Percentiles rank a stretch among this genome's conserved stretches.
phyloP scores from a whole-genome alignment of 2,329 filamentous ascomycete genomes.

The Coleophoma crateriformis region DNA sequence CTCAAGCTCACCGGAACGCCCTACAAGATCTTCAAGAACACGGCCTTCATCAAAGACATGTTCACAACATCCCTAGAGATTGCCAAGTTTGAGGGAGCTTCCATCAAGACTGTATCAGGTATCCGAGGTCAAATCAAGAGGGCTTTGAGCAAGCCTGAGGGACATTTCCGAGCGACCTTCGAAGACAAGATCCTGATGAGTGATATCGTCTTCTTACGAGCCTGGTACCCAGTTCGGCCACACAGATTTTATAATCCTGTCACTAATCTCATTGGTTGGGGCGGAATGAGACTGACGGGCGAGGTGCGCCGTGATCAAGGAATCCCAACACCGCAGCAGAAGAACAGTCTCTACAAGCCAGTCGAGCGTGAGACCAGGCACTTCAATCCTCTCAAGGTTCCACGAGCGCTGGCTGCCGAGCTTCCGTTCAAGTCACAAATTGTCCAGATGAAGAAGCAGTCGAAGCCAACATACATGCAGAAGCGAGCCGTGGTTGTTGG shows the following conservation, averaged over 20 bases:
- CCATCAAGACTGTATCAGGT: conserved; percentile 93
- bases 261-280: conserved; percentile 87
- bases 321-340: conserved; percentile 70
- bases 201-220: conserved; percentile 92
- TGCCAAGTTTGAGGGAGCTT: conserved; percentile 95
- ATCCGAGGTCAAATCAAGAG: conserved; percentile 96
- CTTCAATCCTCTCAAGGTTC: conserved; percentile 73
- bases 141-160: conserved; percentile 86
- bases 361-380: conserved; percentile 62
- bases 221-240: conserved; percentile 95
- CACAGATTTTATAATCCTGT: conserved; percentile 96
- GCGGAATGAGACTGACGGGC: conserved; percentile 89
- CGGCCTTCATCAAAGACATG: conserved; percentile 98
- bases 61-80: conserved; percentile 91
- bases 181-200: conserved; percentile 97
- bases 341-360: conserved; percentile 78
- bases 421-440: conserved; percentile 94
- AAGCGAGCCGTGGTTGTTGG: conserved; percentile 87
- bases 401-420: conserved; percentile 71
- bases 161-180: conserved; percentile 93
- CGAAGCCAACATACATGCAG: conserved; percentile 82
- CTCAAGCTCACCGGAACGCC: conserved; percentile 90
- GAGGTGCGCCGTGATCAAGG: conserved; percentile 76
- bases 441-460: conserved; percentile 72
- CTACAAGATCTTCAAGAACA: conserved; percentile 99